Evolutionary conservation across 768 basidiomycete species (phyloP), one percentile per base, ranked within the genome.

Genomic region (Russula griseocarnosa): DNA sequence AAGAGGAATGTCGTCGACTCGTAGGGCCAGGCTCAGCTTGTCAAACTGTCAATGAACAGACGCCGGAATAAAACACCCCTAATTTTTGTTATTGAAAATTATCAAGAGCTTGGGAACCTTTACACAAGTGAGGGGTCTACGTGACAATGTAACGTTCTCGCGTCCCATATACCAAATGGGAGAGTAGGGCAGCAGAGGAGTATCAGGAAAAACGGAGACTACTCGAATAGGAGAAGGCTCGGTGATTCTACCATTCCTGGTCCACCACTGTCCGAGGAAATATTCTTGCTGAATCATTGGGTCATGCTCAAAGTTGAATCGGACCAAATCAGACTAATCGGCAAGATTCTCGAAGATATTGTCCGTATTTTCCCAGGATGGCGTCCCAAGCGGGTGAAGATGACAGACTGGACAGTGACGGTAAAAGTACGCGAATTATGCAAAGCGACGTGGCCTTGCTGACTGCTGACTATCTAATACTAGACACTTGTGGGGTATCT

Each of bases 251-350:
- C 93, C 55, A 85, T 97, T 67, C 88, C 91, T 8, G 85, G 91
- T 0, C 94, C 92, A 0, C 87, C 92, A 5, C 89, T 84, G 3
- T 78, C 79, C 55, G 71, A 77, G 6, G 96, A 95, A 73, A 87
- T 89, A 71, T 83, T 81, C 70, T 95, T 92, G 1, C 74, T 78
- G 0, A 83, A 86, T 46, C 97, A 98, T 71, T 82, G 77, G 63
- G 75, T 95, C 32, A 92, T 92, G 85, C 79, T 99, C 0, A 97
- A 99, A 75, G 97, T 98, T 73, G 97, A 98, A 75, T 92, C 90
- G 1, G 97, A 97, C 0, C 85, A 97, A 36, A 89, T 99, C 44
- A 81, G 82, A 51, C 83, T 99, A 18, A 90, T 95, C 0, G 97
- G 97, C 7, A 83, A 86, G 6, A 78, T 76, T 36, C 75, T 98